Conservation (phyloP, 805 yeast genomes). For the Huiozyma sinensis region DNA sequence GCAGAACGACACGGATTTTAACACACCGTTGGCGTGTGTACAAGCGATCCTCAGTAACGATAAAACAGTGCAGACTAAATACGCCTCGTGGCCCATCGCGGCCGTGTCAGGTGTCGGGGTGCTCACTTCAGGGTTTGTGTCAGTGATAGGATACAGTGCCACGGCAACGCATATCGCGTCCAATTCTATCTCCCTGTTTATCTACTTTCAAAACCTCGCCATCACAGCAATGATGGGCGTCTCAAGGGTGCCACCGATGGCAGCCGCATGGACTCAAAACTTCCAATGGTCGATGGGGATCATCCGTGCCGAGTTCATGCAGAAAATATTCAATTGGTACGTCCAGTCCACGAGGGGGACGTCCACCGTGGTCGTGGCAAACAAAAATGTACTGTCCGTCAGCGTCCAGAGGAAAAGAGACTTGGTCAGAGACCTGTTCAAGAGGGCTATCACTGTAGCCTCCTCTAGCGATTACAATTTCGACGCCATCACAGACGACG, state of each 20-base stretch:
- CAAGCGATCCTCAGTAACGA: conserved; percentile 80
- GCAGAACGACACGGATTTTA: conserved; percentile 32
- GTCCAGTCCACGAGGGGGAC: conserved; percentile 90
- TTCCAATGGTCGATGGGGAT: conserved; percentile 95
- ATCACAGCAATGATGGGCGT: conserved; percentile 94
- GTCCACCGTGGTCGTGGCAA: conserved; percentile 62
- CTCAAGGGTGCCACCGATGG: conserved; percentile 85
- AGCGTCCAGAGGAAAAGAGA: conserved; percentile 57
- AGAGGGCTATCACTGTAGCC: conserved; percentile 28
- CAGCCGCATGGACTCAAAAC: conserved; percentile 96
- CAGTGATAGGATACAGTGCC: conserved; percentile 77
- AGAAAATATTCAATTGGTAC: conserved; percentile 82
- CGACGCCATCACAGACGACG: conserved; percentile 41
- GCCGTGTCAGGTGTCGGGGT: conserved; percentile 83
- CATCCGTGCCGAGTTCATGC: conserved; percentile 66
- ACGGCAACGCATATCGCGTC: conserved; percentile 98
- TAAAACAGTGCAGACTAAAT: conserved; percentile 85
- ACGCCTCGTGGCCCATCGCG: conserved; percentile 94
- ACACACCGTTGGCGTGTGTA: conserved; percentile 72
- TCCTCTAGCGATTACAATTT: conserved; percentile 32
- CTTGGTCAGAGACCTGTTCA: conserved; percentile 14
- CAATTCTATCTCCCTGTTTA: conserved; percentile 82
- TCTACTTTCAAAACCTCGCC: conserved; percentile 89
- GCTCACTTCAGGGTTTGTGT: conserved; percentile 74
- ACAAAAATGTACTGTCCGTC: conserved; percentile 57